Base-by-base conservation (phyloP, 306 rosid genomes). In the Lathyrus tuberosus region DNA sequence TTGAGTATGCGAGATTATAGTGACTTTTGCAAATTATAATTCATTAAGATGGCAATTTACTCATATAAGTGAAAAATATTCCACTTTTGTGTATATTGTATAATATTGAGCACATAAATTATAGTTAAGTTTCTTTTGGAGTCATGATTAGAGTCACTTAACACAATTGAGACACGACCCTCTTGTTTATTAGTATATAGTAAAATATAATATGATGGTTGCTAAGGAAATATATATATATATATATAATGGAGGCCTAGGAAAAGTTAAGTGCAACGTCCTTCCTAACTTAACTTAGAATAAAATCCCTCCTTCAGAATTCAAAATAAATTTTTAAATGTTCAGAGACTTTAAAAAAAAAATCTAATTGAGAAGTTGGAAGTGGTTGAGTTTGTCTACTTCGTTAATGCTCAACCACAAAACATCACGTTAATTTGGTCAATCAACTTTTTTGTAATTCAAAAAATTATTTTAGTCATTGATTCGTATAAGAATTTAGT, bases 391-490 rank as follows among this genome's bases (percentile, higher is more conserved):
- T 59, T 70, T 74, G 80, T 78, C 78, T 67, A 60, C 51, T 78
- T 74, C 53, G 53, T 65, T 74, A 59, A 70, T 70, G 80, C 75
- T 74, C 78, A 60, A 74, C 86, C 80, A 78, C 80, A 74, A 82
- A 82, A 70, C 69, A 35, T 57, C 75, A 43, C 72, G 74, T 62
- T 12, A 48, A 6, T 46, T 57, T 30, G 63, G 63, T 69, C 79
- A 70, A 69, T 78, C 75, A 58, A 65, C 72, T 78, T 69, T 69
- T 59, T 69, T 59, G 52, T 24, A 73, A 12, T 70, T 51, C 3
- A 31, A 70, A 73, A 22, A 28, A 69, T 69, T 33, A 47, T 57
- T 63, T 77, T 46, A 44, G 10, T 41, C 30, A 5, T 61, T 53
- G 7, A 67, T 67, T 67, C 73, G 44, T 44, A 35, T 8, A 38